Evolutionary conservation across 2,329 filamentous ascomycete genomes (phyloP), one percentile per base, ranked within the genome.

Genomic region (Alternaria gaisen): DNA sequence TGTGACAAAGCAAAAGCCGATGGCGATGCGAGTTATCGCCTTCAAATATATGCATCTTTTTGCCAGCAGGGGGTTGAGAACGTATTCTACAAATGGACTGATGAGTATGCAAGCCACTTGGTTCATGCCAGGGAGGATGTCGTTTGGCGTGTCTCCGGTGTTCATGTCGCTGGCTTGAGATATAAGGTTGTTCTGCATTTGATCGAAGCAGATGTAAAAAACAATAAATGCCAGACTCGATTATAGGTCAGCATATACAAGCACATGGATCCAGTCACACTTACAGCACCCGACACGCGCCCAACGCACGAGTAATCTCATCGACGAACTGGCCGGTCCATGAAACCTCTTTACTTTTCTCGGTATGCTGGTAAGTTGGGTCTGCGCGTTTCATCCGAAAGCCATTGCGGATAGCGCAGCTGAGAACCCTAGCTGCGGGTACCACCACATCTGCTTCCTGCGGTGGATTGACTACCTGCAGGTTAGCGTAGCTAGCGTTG

Each of bases 161-260:
- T 73, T 58, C 77, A 80, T 79, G 48, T 76, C 67, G 3, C 70
- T 72, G 4, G 77, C 73, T 63, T 79, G 77, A 5, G 77, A 78
- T 10, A 79, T 73, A 5, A 79, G 58, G 42, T 80, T 79, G 62
- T 77, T 79, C 57, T 74, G 72, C 75, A 79, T 79, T 53, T 80
- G 78, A 52, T 79, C 78, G 40, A 75, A 78, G 63, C 73, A 79
- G 20, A 78, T 63, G 57, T 75, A 79, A 60, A 77, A 79, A 8
- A 76, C 53, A 10, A 76, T 58, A 53, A 78, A 78, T 8, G 70
- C 75, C 7, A 78, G 47, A n/a, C 59, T 61, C 10, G 1, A 16
- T 10, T 9, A 16, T 12, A 14, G 18, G 18, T 61, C 11, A 61
- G 56, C 22, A 16, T 9, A n/a, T 18, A n/a, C 11, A 30, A 34